Evolutionary conservation across 2,329 filamentous ascomycete genomes (phyloP), one percentile per base, ranked within the genome.

Genomic region (Trichoderma brevicompactum): DNA sequence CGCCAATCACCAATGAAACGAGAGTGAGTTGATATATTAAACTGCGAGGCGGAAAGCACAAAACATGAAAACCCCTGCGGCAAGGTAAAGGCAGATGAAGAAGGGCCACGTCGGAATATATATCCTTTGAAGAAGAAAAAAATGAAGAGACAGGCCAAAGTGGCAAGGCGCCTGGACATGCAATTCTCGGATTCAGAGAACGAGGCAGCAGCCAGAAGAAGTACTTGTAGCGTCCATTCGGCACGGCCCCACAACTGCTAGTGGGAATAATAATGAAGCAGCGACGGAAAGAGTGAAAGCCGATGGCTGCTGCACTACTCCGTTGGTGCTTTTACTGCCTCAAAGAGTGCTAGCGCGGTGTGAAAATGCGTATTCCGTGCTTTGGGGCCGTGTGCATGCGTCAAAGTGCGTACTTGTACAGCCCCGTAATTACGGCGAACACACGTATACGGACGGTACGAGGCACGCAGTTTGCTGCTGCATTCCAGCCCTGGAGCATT

Each of bases 201-300:
- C n/a, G 59, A 43, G 59, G 59, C 48, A 53, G 48, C 59, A 52
- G 49, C 34, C 32, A 61, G 49, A 62, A 53, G 59, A 62, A 62
- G 48, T 50, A 41, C 40, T 62, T n/a, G n/a, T 9, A 9, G 15
- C 36, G 13, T 46, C 12, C 34, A 36, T 53, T 52, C 59, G 48
- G 49, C 38, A 13, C 56, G 59, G 59, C 59, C 40, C 59, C 59
- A 62, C 59, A n/a, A 15, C 38, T 40, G 13, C 17, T 34, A 56
- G 52, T 17, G 54, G 54, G 9, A 56, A 43, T 44, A 17, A 23
- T 50, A 48, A 58, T 56, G 28, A 58, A 53, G 48, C 48, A 52
- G 59, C 28, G 13, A 23, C 48, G 59, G 59, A 43, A 62, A 44
- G 48, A 34, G 59, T 52, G 48, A 62, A 63, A 63, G 59, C 59